phyloP scores from a whole-genome alignment of 331 rosid species.

The Malus hybrid region DNA sequence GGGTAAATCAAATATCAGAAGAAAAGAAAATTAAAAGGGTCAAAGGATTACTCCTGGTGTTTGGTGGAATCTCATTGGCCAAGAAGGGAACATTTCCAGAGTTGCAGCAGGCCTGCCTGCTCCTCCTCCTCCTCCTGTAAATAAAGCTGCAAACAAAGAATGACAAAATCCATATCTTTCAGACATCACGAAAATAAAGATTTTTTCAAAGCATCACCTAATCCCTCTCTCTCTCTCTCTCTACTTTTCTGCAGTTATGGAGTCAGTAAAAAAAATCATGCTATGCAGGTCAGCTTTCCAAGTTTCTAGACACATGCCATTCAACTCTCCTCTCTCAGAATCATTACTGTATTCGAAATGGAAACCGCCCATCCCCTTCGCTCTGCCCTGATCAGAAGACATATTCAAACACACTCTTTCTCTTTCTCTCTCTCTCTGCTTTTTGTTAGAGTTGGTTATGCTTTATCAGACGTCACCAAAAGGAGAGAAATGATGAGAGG shows the following conservation, averaged over 20 bases:
- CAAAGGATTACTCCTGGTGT: constrained; percentile 45
- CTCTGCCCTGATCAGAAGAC: constrained; percentile 27
- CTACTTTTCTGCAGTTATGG: constrained; percentile 54
- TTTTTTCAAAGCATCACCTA: background rate
- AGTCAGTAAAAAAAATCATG: constrained; percentile 55
- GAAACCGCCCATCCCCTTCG: constrained; percentile 17
- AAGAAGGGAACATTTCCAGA: constrained; percentile 98
- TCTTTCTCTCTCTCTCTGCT: constrained; percentile 25
- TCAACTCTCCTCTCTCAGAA: constrained; percentile 43
- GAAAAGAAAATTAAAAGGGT: constrained; percentile 3
- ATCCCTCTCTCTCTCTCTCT: background rate
- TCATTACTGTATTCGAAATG: constrained; percentile 64
- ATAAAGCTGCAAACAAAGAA: constrained; percentile 78
- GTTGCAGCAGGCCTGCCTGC: constrained; percentile 84
- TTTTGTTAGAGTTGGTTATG: constrained; percentile 33
- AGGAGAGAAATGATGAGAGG: background rate
- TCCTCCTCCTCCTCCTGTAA: constrained; percentile 18
- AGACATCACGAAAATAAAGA: constrained; percentile 30
- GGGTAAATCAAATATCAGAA: background rate
- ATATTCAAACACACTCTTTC: constrained; percentile 26
- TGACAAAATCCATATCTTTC: constrained; percentile 36
- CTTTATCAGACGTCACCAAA: constrained; percentile 42
- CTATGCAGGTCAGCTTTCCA: constrained; percentile 42
- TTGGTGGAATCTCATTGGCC: constrained; percentile 93
- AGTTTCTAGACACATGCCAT: constrained; percentile 59